Conservation (phyloP, 2,329 filamentous ascomycete species). For the Ophiostoma sp. region DNA sequence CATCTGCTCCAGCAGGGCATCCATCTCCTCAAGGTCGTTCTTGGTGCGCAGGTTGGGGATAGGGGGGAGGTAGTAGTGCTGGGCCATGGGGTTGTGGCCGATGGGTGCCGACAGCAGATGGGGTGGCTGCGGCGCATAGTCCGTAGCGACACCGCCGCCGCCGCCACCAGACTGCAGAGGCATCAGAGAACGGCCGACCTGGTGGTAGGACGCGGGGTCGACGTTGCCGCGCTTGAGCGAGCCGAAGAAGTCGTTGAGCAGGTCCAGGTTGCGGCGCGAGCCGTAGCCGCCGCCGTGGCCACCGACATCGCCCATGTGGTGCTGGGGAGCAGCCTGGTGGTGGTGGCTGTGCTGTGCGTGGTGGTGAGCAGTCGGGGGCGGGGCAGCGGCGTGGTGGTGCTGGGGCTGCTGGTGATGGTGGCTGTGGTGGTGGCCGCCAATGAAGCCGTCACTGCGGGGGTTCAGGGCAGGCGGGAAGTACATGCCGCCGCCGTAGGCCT, state of each 20-base stretch:
- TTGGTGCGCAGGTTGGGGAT: conserved; percentile 88
- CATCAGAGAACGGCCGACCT: conserved; percentile 83
- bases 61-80: conserved; percentile 82
- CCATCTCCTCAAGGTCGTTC: conserved; percentile 87
- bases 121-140: conserved; percentile 55
- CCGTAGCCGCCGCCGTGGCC: background rate
- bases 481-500: conserved; percentile 56
- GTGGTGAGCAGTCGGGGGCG: conserved; percentile 15
- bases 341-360: conserved; percentile 17
- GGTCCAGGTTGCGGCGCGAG: conserved; percentile 79
- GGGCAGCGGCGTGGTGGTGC: conserved; percentile 8
- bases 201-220: conserved; percentile 81
- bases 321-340: conserved; percentile 14
- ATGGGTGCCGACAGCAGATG: conserved; percentile 43
- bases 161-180: conserved; percentile 58
- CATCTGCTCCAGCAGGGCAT: conserved; percentile 92
- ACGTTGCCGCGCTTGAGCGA: conserved; percentile 86
- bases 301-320: conserved; percentile 19
- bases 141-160: conserved; percentile 43
- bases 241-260: conserved; percentile 89
- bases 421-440: conserved; percentile 38
- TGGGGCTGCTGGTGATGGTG: conserved; percentile 36
- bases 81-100: conserved; percentile 55
- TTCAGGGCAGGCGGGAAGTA: conserved; percentile 64
- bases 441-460: conserved; percentile 51